Evolutionary conservation across 306 rosid genomes (phyloP).

Genomic region (Cercis canadensis): DNA sequence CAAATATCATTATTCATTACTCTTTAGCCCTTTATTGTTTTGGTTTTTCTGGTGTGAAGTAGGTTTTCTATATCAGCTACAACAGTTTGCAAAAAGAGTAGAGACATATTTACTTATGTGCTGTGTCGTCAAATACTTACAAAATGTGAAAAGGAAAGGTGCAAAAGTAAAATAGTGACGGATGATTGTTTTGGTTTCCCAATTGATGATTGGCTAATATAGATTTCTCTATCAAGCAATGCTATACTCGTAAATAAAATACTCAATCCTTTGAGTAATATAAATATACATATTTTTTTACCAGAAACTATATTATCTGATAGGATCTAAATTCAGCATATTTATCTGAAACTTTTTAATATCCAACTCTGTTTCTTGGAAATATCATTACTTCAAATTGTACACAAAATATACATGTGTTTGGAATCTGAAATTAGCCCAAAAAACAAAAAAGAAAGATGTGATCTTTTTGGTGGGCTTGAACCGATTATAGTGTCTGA

Average conservation of each 20-base stretch:
- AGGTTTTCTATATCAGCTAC: conserved; percentile 23
- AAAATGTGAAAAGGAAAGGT: conserved; percentile 31
- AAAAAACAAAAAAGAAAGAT: conserved; percentile 26
- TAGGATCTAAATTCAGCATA: too few species aligned
- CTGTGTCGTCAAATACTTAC: conserved; percentile 24
- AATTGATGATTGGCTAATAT: conserved; percentile 9
- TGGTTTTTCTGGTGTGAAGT: conserved; percentile 10
- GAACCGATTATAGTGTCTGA: conserved; percentile 35
- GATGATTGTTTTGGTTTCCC: conserved; percentile 29
- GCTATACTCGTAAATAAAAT: too few species aligned
- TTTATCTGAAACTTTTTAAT: too few species aligned
- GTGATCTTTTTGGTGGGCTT: conserved; percentile 53
- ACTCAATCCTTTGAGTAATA: too few species aligned
- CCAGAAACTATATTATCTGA: too few species aligned
- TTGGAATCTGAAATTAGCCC: too few species aligned
- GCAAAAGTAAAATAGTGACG: conserved; percentile 25
- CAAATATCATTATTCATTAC: not conserved
- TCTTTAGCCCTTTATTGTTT: too few species aligned
- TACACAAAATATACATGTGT: too few species aligned
- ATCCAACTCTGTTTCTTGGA: too few species aligned
- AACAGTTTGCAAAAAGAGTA: conserved; percentile 12
- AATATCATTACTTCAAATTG: too few species aligned
- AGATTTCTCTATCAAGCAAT: conserved; percentile 26
- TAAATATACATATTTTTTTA: too few species aligned
- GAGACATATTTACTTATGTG: not conserved